phyloP scores from a whole-genome alignment of 352 stramenopile species.

The Hyphochytrium catenoides region DNA sequence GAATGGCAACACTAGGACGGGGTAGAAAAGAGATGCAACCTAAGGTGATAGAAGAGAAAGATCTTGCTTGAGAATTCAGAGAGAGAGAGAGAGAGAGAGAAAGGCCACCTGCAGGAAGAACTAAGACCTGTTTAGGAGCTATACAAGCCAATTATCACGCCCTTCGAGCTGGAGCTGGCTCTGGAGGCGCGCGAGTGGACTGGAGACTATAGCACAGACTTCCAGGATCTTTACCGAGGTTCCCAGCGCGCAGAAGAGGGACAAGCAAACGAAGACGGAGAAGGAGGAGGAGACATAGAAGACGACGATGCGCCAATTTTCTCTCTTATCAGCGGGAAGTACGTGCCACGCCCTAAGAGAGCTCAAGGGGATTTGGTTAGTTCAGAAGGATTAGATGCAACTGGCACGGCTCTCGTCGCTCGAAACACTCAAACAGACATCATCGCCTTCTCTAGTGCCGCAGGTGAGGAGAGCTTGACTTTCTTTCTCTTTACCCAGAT shows the following conservation, averaged over 20 bases:
- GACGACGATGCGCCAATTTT: conserved; percentile 43
- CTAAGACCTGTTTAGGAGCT: too few relatives aligned
- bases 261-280: conserved; percentile 9
- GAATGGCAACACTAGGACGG: too few relatives aligned
- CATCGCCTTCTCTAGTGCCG: conserved; percentile 8
- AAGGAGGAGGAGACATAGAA: conserved; percentile 7
- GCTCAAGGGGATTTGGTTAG: too few relatives aligned
- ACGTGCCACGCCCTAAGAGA: conserved; percentile 24
- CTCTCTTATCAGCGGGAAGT: conserved; percentile 44
- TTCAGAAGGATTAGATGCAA: too few relatives aligned
- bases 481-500: not conserved
- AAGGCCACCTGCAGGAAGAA: too few relatives aligned
- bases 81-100: too few relatives aligned
- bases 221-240: conserved; percentile 23
- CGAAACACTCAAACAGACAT: conserved; percentile 5
- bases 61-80: too few relatives aligned
- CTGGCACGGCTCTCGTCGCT: too few relatives aligned
- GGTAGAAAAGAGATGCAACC: too few relatives aligned
- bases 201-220: conserved; percentile 51
- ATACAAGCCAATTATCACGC: conserved; percentile 77
- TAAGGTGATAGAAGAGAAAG: too few relatives aligned
- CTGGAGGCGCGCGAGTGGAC: conserved; percentile 69
- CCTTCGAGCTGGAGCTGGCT: conserved; percentile 77
- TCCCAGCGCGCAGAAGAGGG: conserved; percentile 23
- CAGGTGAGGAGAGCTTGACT: not conserved